phyloP scores from a whole-genome alignment of 345 rosid genomes.

The Adansonia digitata region DNA sequence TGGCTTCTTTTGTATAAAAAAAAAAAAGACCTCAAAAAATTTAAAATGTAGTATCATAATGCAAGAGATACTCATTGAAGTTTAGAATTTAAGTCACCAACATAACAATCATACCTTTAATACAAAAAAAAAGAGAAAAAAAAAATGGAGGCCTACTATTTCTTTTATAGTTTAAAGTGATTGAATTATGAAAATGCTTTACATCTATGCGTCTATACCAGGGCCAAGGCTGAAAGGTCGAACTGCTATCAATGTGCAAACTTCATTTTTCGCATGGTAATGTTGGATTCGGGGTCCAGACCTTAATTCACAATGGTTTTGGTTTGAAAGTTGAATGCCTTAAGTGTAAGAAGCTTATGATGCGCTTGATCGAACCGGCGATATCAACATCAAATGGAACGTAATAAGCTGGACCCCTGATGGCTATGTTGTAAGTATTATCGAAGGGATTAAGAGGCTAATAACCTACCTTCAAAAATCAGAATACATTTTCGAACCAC shows the following conservation, averaged over 20 bases:
- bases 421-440: slow-evolving; percentile 81
- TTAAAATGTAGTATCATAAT: neutral
- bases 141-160: neutral
- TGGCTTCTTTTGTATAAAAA: too few species aligned
- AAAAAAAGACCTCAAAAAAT: neutral
- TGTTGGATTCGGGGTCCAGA: neutral
- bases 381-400: slow-evolving; percentile 95
- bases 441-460: neutral
- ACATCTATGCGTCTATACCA: neutral
- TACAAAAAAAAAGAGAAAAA: neutral
- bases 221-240: neutral
- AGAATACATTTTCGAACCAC: neutral
- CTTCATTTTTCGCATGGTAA: neutral
- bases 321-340: slow-evolving; percentile 5
- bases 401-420: slow-evolving; percentile 83
- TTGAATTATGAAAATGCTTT: neutral
- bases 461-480: neutral
- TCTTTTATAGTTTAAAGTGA: neutral
- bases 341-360: slow-evolving; percentile 65
- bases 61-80: neutral
- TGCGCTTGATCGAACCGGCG: slow-evolving; percentile 83
- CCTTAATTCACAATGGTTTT: neutral
- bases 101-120: neutral
- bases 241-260: neutral
- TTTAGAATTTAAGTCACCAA: neutral